These are phyloP conservation scores for Kodamaea sagamina DNA, from an alignment of 805 yeast species.

Conservation along the genomic window DNA sequence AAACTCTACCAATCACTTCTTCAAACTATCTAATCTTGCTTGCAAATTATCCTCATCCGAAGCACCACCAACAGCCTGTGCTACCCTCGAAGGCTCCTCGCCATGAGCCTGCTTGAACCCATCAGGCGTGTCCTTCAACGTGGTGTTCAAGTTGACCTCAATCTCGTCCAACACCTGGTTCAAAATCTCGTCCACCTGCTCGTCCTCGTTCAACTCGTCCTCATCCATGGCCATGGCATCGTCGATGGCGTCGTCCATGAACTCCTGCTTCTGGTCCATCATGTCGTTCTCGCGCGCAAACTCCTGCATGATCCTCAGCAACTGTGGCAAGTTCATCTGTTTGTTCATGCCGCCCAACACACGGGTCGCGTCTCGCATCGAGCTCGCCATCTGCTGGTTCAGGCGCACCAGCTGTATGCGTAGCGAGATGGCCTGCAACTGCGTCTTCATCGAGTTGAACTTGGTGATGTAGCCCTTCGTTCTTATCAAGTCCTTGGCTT, in stretches of 20 bases:
- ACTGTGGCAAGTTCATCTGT: conserved; percentile 86
- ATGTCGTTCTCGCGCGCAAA: conserved; percentile 92
- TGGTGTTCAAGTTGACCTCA: conserved; percentile 76
- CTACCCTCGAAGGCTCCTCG: conserved; percentile 43
- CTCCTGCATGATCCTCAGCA: conserved; percentile 89
- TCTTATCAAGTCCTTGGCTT: conserved; percentile 92
- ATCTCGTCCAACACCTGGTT: conserved; percentile 92
- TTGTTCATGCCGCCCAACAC: conserved; percentile 84
- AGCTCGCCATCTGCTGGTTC: conserved; percentile 91
- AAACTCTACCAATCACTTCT: conserved; percentile 42
- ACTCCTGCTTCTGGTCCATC: conserved; percentile 98
- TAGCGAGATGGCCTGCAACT: conserved; percentile 89
- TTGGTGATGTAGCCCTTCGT: conserved; percentile 82
- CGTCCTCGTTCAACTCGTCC: conserved; percentile 73
- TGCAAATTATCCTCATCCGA: conserved; percentile 79
- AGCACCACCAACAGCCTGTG: conserved; percentile 54
- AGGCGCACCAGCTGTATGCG: conserved; percentile 91
- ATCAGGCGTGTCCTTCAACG: conserved; percentile 48
- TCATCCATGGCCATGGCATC: conserved; percentile 90
- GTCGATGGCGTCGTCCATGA: conserved; percentile 98
- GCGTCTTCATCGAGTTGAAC: conserved; percentile 92
- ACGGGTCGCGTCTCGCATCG: conserved; percentile 92
- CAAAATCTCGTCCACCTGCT: conserved; percentile 88
- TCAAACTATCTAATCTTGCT: conserved; percentile 81
- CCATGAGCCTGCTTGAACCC: conserved; percentile 33